Conservation (phyloP, 257 asterid species). For the Thymus quinquecostatus region DNA sequence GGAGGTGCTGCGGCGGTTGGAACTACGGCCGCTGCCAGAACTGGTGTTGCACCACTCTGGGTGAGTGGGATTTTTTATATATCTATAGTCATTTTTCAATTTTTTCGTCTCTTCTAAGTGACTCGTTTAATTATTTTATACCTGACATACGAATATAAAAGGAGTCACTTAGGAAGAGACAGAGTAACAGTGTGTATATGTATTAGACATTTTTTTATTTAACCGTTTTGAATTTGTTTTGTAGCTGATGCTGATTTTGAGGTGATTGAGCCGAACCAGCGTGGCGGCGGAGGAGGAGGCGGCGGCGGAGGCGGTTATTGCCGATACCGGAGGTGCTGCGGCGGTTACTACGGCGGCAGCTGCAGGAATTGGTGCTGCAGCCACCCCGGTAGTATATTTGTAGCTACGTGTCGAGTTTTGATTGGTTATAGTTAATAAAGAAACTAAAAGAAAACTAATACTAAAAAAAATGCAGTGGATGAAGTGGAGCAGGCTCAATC, state of each 20-base stretch:
- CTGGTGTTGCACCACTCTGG: conserved; percentile 6
- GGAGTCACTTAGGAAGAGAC: no score
- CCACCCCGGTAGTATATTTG: neutral
- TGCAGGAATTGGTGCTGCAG: conserved; percentile 26
- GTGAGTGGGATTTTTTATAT: neutral
- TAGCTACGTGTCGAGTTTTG: no score
- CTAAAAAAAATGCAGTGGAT: conserved; percentile 23
- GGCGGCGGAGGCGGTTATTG: conserved; percentile 27
- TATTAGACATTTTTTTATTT: no score
- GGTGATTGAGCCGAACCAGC: conserved; percentile 26
- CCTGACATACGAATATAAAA: no score
- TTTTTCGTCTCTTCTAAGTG: no score
- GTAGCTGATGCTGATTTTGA: neutral
- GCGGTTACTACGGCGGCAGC: conserved; percentile 24
- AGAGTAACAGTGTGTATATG: no score
- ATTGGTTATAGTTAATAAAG: no score
- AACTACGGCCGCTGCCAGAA: conserved; percentile 12
- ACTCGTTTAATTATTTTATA: no score
- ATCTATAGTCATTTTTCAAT: no score
- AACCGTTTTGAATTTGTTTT: no score
- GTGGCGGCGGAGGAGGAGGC: conserved; percentile 28
- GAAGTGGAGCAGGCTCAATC: conserved; percentile 1
- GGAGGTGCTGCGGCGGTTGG: conserved; percentile 31
- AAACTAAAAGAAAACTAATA: no score
- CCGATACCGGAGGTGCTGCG: conserved; percentile 26